These are phyloP conservation scores for Vaccinium corymbosum DNA, from an alignment of 148 eudicot genomes.

Conservation along the genomic window DNA sequence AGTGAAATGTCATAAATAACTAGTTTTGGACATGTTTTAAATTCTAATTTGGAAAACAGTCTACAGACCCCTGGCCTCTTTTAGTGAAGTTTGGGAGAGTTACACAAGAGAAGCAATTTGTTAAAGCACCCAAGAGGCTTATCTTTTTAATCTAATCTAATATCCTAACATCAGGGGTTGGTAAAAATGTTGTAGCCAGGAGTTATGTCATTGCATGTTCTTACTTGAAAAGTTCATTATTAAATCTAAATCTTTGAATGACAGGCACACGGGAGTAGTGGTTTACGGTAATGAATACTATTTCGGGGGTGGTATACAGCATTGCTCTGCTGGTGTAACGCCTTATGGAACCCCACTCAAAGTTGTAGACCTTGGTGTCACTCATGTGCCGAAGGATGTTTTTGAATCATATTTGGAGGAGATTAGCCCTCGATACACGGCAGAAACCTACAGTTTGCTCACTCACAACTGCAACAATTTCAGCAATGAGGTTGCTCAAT, in stretches of 20 bases:
- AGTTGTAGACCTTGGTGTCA: constrained; percentile 78
- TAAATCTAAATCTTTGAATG: neutral
- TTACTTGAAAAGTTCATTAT: neutral
- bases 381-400: constrained; percentile 85
- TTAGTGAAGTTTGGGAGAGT: neutral
- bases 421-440: constrained; percentile 87
- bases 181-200: neutral
- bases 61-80: neutral
- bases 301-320: constrained; percentile 93
- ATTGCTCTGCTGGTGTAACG: constrained; percentile 60
- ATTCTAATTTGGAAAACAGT: neutral
- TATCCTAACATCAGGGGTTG: neutral
- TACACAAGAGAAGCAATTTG: neutral
- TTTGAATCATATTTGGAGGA: constrained; percentile 86
- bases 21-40: neutral
- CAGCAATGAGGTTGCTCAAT: constrained; percentile 94
- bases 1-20: neutral
- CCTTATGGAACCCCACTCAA: constrained; percentile 84
- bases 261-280: constrained; percentile 94
- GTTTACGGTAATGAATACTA: constrained; percentile 90
- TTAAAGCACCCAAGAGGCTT: neutral
- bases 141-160: neutral
- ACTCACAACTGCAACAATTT: constrained; percentile 94
- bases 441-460: constrained; percentile 84
- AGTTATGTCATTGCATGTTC: neutral